phyloP scores from a whole-genome alignment of 176 grass and related monocot genomes.

The Ampelocalamus luodianensis region DNA sequence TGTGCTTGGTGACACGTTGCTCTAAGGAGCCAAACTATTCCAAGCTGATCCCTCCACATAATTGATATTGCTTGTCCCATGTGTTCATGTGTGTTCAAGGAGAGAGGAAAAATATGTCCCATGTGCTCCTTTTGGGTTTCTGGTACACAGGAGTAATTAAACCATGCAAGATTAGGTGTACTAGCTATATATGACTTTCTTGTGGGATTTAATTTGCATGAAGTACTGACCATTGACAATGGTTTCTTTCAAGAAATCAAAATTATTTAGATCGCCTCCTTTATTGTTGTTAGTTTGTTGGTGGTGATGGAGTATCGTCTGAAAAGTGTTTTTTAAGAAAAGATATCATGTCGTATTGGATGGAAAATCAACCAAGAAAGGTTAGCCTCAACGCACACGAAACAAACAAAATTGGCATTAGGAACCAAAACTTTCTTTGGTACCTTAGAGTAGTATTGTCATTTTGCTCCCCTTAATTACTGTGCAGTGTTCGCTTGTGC shows the following conservation, averaged over 20 bases:
- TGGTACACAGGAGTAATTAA: neutral
- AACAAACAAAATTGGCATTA: conserved; percentile 24
- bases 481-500: neutral
- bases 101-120: conserved; percentile 15
- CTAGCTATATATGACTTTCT: neutral
- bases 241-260: conserved; percentile 13
- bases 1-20: conserved; percentile 43
- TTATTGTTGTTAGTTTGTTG: conserved; percentile 9
- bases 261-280: neutral
- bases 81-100: conserved; percentile 37
- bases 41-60: conserved; percentile 56
- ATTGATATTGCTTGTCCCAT: conserved; percentile 40
- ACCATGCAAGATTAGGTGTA: neutral
- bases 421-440: neutral
- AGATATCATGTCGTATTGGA: neutral
- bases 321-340: neutral
- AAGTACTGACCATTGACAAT: neutral
- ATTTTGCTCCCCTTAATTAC: neutral
- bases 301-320: neutral
- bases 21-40: conserved; percentile 54
- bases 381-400: neutral
- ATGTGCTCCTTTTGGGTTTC: conserved; percentile 2
- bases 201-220: too few species aligned
- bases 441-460: too few species aligned
- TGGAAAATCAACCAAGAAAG: neutral